Percentiles rank a stretch among this genome's conserved stretches.
phyloP scores from a whole-genome alignment of 768 basidiomycete genomes.

The Udeniomyces megalosporus region DNA sequence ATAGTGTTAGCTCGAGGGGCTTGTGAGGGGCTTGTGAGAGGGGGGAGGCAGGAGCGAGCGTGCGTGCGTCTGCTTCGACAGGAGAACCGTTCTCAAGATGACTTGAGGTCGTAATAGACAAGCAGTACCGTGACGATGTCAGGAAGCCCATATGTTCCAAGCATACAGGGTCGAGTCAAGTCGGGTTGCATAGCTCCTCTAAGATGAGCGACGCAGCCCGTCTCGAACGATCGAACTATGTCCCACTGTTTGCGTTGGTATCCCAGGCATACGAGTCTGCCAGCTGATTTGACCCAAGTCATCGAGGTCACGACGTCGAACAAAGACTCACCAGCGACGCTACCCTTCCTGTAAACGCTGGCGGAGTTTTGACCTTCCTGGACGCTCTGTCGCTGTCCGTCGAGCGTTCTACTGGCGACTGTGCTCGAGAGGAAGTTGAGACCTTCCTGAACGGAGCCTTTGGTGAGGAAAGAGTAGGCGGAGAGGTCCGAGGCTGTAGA shows the following conservation, averaged over 20 bases:
- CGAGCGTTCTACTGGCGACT: slow-evolving; percentile 68
- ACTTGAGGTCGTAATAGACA: too few relatives aligned
- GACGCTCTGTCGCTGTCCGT: slow-evolving; percentile 80
- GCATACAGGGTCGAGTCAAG: too few relatives aligned
- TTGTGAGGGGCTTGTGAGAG: background rate
- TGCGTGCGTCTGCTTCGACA: background rate
- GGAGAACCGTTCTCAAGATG: too few relatives aligned
- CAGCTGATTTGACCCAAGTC: too few relatives aligned
- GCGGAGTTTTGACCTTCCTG: slow-evolving; percentile 87
- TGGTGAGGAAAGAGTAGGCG: slow-evolving; percentile 15
- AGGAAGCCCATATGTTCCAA: too few relatives aligned
- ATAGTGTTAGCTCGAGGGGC: background rate
- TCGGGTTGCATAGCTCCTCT: too few relatives aligned
- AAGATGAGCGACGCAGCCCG: too few relatives aligned
- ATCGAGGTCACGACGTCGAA: too few relatives aligned
- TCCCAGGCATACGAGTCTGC: too few relatives aligned
- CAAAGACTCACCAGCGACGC: slow-evolving; percentile 54
- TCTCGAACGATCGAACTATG: too few relatives aligned
- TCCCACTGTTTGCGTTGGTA: too few relatives aligned
- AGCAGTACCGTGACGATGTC: too few relatives aligned
- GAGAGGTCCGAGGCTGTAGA: slow-evolving; percentile 11
- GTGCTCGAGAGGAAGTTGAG: slow-evolving; percentile 37
- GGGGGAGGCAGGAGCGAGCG: background rate
- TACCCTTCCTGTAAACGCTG: slow-evolving; percentile 70
- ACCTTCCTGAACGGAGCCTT: slow-evolving; percentile 13